Evolutionary conservation across 192 early-diverging fungal species (phyloP).

Genomic region (Diversispora eburnea): DNA sequence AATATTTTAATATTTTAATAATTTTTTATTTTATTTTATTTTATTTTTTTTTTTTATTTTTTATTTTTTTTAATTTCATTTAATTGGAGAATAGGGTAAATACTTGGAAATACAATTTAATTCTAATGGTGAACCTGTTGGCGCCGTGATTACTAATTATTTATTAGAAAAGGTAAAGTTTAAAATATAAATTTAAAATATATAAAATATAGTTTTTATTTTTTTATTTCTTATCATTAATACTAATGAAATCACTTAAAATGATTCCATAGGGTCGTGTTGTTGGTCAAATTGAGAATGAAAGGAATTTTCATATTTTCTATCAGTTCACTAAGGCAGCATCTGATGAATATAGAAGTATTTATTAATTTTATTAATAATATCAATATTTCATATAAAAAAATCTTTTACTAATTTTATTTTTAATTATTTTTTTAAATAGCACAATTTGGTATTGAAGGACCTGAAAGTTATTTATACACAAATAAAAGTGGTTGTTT

Average conservation of each 20-base stretch:
- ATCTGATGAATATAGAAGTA: slow-evolving; percentile 65
- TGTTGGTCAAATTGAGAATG: slow-evolving; percentile 87
- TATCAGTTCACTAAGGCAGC: slow-evolving; percentile 87
- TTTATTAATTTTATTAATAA: background rate
- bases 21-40: too few relatives aligned
- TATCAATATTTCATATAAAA: background rate
- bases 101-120: slow-evolving; percentile 99
- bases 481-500: slow-evolving; percentile 71
- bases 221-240: background rate
- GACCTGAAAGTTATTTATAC: slow-evolving; percentile 75
- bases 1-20: too few relatives aligned
- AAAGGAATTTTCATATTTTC: slow-evolving; percentile 99
- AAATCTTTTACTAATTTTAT: slow-evolving; percentile 2
- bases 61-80: background rate
- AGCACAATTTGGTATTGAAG: slow-evolving; percentile 67
- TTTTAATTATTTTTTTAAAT: background rate
- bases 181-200: slow-evolving; percentile 7
- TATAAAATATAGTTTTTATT: background rate
- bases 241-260: too few relatives aligned
- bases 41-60: too few relatives aligned
- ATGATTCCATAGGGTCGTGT: slow-evolving; percentile 69
- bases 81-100: slow-evolving; percentile 67
- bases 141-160: slow-evolving; percentile 97
- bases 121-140: slow-evolving; percentile 85
- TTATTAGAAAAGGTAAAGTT: slow-evolving; percentile 83